Percentiles rank a stretch among this genome's conserved stretches.
phyloP scores from a whole-genome alignment of 805 yeast genomes.

The Wickerhamiella hasegawae region DNA sequence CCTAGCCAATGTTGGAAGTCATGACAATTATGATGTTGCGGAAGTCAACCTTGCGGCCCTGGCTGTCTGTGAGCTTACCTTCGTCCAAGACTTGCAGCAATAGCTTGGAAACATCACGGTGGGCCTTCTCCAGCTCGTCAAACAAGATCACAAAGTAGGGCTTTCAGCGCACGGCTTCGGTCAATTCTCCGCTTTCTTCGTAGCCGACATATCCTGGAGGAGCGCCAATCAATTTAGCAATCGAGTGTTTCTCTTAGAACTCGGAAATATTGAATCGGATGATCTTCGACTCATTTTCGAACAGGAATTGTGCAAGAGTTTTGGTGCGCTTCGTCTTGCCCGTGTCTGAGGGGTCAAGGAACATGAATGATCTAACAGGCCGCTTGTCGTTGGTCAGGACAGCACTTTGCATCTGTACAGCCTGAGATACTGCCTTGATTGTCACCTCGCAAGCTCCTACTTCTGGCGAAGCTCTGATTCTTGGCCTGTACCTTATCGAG shows the following conservation, averaged over 20 bases:
- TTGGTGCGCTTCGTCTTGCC: slow-evolving; percentile 95
- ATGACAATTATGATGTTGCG: slow-evolving; percentile 86
- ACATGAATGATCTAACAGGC: slow-evolving; percentile 93
- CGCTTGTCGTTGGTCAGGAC: slow-evolving; percentile 88
- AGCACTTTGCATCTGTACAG: slow-evolving; percentile 91
- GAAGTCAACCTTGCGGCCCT: slow-evolving; percentile 88
- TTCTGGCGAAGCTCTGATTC: slow-evolving; percentile 64
- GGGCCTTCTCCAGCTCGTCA: slow-evolving; percentile 96
- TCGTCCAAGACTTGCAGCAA: slow-evolving; percentile 87
- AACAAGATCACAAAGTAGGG: slow-evolving; percentile 87
- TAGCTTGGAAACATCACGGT: slow-evolving; percentile 83
- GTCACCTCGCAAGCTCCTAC: slow-evolving; percentile 95
- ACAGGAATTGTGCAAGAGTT: slow-evolving; percentile 78
- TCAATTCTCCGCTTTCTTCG: slow-evolving; percentile 84
- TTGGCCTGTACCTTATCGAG: slow-evolving; percentile 56
- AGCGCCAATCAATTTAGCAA: slow-evolving; percentile 85
- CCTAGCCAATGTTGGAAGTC: slow-evolving; percentile 97
- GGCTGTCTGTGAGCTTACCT: slow-evolving; percentile 87
- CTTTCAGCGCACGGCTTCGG: slow-evolving; percentile 89
- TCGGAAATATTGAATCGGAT: slow-evolving; percentile 95
- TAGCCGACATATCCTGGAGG: slow-evolving; percentile 98
- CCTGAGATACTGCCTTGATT: slow-evolving; percentile 74
- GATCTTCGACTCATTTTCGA: slow-evolving; percentile 75
- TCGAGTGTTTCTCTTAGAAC: slow-evolving; percentile 86
- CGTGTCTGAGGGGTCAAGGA: slow-evolving; percentile 96